Evolutionary conservation across 768 basidiomycete genomes (phyloP).

Genomic region (Tricholoma matsutake): DNA sequence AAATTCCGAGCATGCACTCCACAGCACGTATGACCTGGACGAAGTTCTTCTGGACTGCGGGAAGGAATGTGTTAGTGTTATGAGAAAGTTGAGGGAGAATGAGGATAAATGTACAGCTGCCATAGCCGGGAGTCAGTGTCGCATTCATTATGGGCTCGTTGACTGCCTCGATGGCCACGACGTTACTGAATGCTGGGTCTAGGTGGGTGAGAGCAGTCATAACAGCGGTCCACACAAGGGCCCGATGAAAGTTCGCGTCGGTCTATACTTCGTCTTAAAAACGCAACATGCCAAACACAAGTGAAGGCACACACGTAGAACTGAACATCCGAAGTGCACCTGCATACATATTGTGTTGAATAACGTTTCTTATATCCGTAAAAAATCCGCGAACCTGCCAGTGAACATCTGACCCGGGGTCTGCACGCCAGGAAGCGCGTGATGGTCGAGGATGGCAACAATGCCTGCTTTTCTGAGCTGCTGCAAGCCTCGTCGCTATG

Average conservation of each 20-base stretch:
- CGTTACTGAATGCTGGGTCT: slow-evolving; percentile 61
- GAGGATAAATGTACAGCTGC: slow-evolving; percentile 49
- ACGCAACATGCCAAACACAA: neutral
- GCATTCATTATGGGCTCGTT: slow-evolving; percentile 82
- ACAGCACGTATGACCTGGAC: slow-evolving; percentile 65
- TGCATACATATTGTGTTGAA: slow-evolving; percentile 20
- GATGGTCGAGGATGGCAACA: slow-evolving; percentile 60
- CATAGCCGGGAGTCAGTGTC: slow-evolving; percentile 60
- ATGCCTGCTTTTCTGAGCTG: slow-evolving; percentile 65
- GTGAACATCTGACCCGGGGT: slow-evolving; percentile 61
- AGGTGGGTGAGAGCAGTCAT: slow-evolving; percentile 73
- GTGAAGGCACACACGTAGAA: slow-evolving; percentile 57
- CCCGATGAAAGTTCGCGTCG: slow-evolving; percentile 68
- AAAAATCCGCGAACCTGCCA: slow-evolving; percentile 46
- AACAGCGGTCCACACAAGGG: slow-evolving; percentile 77
- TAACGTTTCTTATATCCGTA: neutral
- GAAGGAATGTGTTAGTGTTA: no score
- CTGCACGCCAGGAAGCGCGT: slow-evolving; percentile 71
- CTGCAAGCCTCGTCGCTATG: slow-evolving; percentile 57
- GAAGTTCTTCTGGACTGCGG: slow-evolving; percentile 65
- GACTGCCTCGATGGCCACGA: slow-evolving; percentile 70
- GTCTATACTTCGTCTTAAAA: slow-evolving; percentile 41
- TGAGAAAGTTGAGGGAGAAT: neutral
- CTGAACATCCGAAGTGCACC: slow-evolving; percentile 64
- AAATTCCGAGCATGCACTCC: slow-evolving; percentile 47